These are phyloP conservation scores for Wallacemonas sp. DNA, from an alignment of 208 protist species.

Conservation along the genomic window DNA sequence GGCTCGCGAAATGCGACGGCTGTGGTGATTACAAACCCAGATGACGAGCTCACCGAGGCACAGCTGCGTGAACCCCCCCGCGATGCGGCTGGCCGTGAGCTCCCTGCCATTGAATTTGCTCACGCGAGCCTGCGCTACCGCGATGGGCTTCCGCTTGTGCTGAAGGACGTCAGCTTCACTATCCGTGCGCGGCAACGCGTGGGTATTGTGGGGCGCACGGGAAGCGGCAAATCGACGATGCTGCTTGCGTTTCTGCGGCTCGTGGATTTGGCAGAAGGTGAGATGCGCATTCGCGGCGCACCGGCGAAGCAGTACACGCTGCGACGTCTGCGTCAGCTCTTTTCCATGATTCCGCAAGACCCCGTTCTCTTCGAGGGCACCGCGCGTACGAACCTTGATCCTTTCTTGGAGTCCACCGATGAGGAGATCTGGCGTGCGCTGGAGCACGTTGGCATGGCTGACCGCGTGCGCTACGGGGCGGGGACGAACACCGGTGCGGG, in stretches of 20 bases:
- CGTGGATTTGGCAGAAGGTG: conserved; percentile 57
- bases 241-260: conserved; percentile 74
- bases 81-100: not conserved
- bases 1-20: conserved; percentile 1
- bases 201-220: conserved; percentile 83
- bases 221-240: conserved; percentile 87
- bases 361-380: conserved; percentile 83
- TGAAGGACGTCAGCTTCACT: conserved; percentile 50
- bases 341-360: conserved; percentile 88
- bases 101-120: conserved; percentile 40
- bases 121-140: conserved; percentile 79
- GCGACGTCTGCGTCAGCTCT: conserved; percentile 59
- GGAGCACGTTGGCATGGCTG: conserved; percentile 29
- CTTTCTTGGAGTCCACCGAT: conserved; percentile 32
- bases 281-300: conserved; percentile 44
- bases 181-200: conserved; percentile 78
- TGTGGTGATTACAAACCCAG: conserved; percentile 7
- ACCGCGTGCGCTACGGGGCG: conserved; percentile 3
- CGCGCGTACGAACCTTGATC: conserved; percentile 77
- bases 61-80: conserved; percentile 5
- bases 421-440: conserved; percentile 43
- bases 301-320: conserved; percentile 35
- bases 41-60: conserved; percentile 12
- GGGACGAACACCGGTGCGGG: not conserved
- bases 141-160: conserved; percentile 57